Base-by-base conservation (phyloP, 2,329 filamentous ascomycete species). In the Diaporthe humulicola region DNA sequence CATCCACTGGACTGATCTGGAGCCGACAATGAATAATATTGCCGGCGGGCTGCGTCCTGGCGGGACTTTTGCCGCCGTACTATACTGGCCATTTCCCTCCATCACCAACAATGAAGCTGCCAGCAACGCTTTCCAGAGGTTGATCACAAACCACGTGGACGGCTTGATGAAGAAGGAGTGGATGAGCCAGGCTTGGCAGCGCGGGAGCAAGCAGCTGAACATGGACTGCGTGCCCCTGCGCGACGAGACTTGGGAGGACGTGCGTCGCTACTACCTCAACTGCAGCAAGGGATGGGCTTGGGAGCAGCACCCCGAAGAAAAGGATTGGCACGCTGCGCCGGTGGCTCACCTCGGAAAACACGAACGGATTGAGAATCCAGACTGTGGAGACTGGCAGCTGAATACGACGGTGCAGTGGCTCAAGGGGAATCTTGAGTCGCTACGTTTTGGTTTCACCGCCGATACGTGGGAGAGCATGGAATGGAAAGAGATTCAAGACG, bases 1-100 rank as follows among this genome's bases (percentile, higher is more conserved):
- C n/a, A 52, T 73, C 12, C 70, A 73, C 57, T 64, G 57, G 70
- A 73, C 70, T 2, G 54, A 71, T 4, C 45, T 61, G 8, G 40
- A 58, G 70, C 54, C 56, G 38, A 61, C 70, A 15, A 50, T 61
- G 70, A 48, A 38, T 14, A 71, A 60, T 38, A 52, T 60, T 19
- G 40, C 33, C 10, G 28, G n/a, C 38, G 28, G 25, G 5, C 56
- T 71, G 28, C 52, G 70, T 4, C 70, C 70, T 14, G 70, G 70
- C 17, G 70, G 70, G 15, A 71, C 70, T 1, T 71, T 71, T 52
- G 70, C 70, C 54, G 38, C 70, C 30, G 52, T 71, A 14, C 45
- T 50, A 6, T 71, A 71, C 56, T 22, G 38, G 22, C n/a, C 66
- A 19, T n/a, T 56, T 19, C 66, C 66, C 30, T 52, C 30, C 66